Evolutionary conservation across 306 rosid species (phyloP).

Genomic region (Casuarina cunninghamiana): DNA sequence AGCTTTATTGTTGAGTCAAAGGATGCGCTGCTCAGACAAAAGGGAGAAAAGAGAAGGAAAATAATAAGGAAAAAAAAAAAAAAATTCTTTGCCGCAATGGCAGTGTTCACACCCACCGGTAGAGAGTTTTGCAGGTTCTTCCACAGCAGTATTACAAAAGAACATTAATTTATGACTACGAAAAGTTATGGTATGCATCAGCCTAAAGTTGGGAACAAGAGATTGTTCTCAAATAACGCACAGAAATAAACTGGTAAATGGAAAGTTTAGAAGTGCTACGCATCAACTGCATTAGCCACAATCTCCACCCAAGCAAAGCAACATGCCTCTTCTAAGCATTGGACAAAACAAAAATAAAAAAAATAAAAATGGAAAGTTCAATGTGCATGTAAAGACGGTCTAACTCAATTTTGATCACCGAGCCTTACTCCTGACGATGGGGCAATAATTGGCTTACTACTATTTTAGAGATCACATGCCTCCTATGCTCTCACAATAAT

Average conservation of each 20-base stretch:
- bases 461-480: not conserved
- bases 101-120: not conserved
- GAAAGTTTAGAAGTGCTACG: not conserved
- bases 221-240: not conserved
- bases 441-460: too few species aligned
- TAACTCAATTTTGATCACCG: too few species aligned
- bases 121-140: not conserved
- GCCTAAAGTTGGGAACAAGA: not conserved
- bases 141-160: not conserved
- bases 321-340: not conserved
- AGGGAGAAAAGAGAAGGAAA: constrained; percentile 12
- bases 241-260: not conserved
- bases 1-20: constrained; percentile 86
- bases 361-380: not conserved
- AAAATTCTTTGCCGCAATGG: not conserved
- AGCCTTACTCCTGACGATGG: too few species aligned
- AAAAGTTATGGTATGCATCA: not conserved
- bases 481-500: not conserved
- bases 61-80: not conserved
- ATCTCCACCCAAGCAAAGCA: not conserved
- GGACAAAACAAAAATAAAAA: not conserved
- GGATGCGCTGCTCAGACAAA: constrained; percentile 62
- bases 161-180: not conserved
- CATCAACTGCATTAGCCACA: not conserved
- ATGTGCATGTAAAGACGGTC: not conserved